These are phyloP conservation scores for Yarrowia bubula DNA, from an alignment of 805 yeast genomes.

Conservation along the genomic window DNA sequence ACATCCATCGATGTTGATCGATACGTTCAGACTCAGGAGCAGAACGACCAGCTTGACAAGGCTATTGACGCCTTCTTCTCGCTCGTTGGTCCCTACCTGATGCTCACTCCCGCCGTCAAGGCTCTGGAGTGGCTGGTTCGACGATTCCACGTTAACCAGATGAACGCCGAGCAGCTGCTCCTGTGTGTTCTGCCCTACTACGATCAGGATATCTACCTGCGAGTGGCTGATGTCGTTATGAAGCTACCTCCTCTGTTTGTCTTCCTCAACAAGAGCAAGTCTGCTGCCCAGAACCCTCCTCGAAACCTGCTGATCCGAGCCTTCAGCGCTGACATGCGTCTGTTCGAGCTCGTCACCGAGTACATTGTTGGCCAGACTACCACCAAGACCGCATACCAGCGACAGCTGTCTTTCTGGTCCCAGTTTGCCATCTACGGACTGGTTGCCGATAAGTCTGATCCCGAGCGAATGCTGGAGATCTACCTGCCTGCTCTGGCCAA, in stretches of 20 bases:
- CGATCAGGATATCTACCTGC: slow-evolving; percentile 66
- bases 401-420: slow-evolving; percentile 75
- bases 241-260: slow-evolving; percentile 73
- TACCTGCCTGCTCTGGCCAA: slow-evolving; percentile 40
- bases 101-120: slow-evolving; percentile 68
- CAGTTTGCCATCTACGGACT: slow-evolving; percentile 66
- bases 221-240: slow-evolving; percentile 63
- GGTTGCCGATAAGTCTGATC: slow-evolving; percentile 34
- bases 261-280: slow-evolving; percentile 68
- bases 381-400: slow-evolving; percentile 59
- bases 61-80: slow-evolving; percentile 74
- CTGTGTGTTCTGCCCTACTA: slow-evolving; percentile 80
- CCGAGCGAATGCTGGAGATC: slow-evolving; percentile 40
- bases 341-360: slow-evolving; percentile 63
- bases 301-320: slow-evolving; percentile 67
- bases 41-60: slow-evolving; percentile 65
- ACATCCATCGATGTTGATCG: slow-evolving; percentile 79
- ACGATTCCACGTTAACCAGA: slow-evolving; percentile 77
- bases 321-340: slow-evolving; percentile 61
- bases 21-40: slow-evolving; percentile 72
- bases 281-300: slow-evolving; percentile 62
- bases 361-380: slow-evolving; percentile 51
- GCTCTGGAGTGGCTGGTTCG: slow-evolving; percentile 95
- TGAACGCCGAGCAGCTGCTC: slow-evolving; percentile 70
- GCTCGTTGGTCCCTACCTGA: slow-evolving; percentile 73